Evolutionary conservation across 2,329 filamentous ascomycete genomes (phyloP), one percentile per base, ranked within the genome.

Genomic region (Aspergillus luchuensis): DNA sequence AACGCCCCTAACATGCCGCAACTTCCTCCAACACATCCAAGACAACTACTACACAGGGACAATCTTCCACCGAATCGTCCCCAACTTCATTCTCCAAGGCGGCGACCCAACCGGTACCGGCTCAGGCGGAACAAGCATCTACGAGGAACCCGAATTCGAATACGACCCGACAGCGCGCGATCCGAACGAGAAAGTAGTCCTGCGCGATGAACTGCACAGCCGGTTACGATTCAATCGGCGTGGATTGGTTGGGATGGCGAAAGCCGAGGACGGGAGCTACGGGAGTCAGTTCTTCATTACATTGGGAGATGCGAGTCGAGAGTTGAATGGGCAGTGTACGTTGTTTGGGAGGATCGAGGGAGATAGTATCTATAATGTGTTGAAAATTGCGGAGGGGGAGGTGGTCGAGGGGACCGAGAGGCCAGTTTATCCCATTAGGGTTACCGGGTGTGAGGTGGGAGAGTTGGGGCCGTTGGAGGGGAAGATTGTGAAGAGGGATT

Each of bases 201-300:
- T 96, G 69, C 87, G 88, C 45, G 94, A 98, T 80, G 95, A 99
- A 74, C 90, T 97, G 67, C 94, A 98, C 76, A 92, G 89, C 69
- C 85, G 95, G 33, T 82, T 99, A 67, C 96, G 96, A 76, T 98
- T 95, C 82, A 98, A 96, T 70, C 84, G 95, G 51, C 85, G 95
- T 62, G 95, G 95, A 0, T 79, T 98, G 69, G 78, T 99, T 68
- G 95, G 91, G n/a, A 97, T 98, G 92, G 95, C 95, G 28, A 98
- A 98, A 76, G 78, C 76, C 43, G 78, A 79, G 56, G 78, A 79
- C 62, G 89, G 92, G 49, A 91, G 91, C 57, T 98, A 98, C 79
- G 91, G 92, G 36, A 97, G 92, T 75, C 95, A 99, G 77, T 98
- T 98, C 82, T 99, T 99, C 80, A 89, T 99, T 63, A 98, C 95